Conservation (phyloP, 2,329 filamentous ascomycete genomes). For the Xylaria sp. region DNA sequence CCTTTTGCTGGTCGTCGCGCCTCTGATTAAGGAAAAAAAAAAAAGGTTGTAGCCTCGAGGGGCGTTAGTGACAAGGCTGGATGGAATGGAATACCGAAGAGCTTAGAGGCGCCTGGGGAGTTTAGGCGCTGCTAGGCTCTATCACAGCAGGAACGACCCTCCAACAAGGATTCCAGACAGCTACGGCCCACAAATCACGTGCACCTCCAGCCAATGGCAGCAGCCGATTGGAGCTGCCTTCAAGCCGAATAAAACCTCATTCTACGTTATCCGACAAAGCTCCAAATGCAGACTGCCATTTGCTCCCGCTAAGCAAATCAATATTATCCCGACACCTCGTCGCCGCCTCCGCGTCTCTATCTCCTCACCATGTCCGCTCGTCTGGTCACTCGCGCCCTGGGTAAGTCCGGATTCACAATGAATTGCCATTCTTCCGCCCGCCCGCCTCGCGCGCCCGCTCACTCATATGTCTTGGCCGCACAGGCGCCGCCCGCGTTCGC, state of each 20-base stretch:
- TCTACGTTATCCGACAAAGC: constrained; percentile 32
- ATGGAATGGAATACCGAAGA: too few relatives aligned
- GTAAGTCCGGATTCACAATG: constrained; percentile 64
- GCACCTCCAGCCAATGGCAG: constrained; percentile 33
- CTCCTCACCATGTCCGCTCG: constrained; percentile 92
- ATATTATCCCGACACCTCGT: constrained; percentile 47
- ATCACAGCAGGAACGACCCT: constrained; percentile 9
- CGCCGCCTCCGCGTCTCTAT: constrained; percentile 51
- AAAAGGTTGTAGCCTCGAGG: constrained; percentile 35
- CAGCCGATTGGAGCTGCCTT: constrained; percentile 29
- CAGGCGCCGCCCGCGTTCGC: constrained; percentile 91
- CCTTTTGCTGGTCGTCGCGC: neutral
- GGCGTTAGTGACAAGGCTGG: constrained; percentile 35
- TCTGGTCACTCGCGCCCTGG: constrained; percentile 92
- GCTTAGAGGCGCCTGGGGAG: neutral
- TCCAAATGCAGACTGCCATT: constrained; percentile 26
- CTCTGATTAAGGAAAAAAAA: constrained; percentile 8
- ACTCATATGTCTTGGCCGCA: constrained; percentile 28
- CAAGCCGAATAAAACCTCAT: constrained; percentile 46
- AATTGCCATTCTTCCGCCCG: too few relatives aligned
- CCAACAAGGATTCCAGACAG: constrained; percentile 20
- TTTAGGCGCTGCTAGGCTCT: neutral
- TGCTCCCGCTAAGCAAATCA: constrained; percentile 50
- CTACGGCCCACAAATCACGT: constrained; percentile 36
- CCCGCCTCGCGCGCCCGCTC: constrained; percentile 34